A percentile compares a stretch with the other conserved stretches of the same genome.
These are phyloP conservation scores for Candida piceae DNA, from an alignment of 805 yeast species.

Conservation along the genomic window DNA sequence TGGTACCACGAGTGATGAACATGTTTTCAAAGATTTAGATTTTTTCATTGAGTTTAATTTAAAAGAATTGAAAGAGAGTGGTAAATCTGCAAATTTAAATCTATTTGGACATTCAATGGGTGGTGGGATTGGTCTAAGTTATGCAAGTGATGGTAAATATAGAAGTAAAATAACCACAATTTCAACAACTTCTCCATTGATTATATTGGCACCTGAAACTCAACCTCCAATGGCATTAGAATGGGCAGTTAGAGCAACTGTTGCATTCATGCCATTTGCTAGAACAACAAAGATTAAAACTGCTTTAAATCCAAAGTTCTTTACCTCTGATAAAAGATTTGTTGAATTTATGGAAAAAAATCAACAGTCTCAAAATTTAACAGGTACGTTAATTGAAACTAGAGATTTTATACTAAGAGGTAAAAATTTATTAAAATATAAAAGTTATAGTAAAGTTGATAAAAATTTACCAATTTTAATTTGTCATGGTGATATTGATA, in stretches of 20 bases:
- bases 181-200: slow-evolving; percentile 54
- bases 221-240: slow-evolving; percentile 45
- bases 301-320: slow-evolving; percentile 45
- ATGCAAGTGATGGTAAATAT: slow-evolving; percentile 51
- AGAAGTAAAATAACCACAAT: slow-evolving; percentile 42
- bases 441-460: slow-evolving; percentile 32
- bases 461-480: slow-evolving; percentile 46
- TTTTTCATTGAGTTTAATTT: slow-evolving; percentile 45
- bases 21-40: slow-evolving; percentile 56
- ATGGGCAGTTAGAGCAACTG: slow-evolving; percentile 36
- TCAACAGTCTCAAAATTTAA: slow-evolving; percentile 37
- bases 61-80: slow-evolving; percentile 26
- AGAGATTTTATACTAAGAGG: slow-evolving; percentile 64
- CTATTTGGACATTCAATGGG: slow-evolving; percentile 80
- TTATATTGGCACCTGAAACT: slow-evolving; percentile 52
- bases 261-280: slow-evolving; percentile 41
- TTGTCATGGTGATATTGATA: slow-evolving; percentile 61
- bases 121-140: slow-evolving; percentile 64
- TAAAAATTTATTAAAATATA: slow-evolving; percentile 37
- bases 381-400: slow-evolving; percentile 52
- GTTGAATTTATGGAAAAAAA: slow-evolving; percentile 39
- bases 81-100: slow-evolving; percentile 35
- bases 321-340: slow-evolving; percentile 48
- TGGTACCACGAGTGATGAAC: slow-evolving; percentile 54
- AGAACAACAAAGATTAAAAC: slow-evolving; percentile 42